Base-by-base conservation (phyloP, 352 stramenopile genomes). In the Globisporangium radiosum region DNA sequence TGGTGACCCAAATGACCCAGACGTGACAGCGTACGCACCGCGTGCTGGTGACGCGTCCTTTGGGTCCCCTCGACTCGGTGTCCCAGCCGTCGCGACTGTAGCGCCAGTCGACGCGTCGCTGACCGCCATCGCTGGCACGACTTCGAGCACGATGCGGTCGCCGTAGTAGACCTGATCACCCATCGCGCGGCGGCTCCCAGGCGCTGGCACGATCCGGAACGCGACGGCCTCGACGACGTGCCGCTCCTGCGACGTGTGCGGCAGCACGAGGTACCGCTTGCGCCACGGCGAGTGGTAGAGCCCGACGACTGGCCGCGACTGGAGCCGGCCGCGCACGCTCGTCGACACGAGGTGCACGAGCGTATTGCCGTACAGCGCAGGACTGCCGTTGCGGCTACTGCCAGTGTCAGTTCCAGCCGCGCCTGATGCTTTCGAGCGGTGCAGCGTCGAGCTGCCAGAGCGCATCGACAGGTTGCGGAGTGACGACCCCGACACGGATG, bases 271-370 rank as follows among this genome's bases (percentile, higher is more conserved):
- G 56, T 93, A 93, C n/a, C 84, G 74, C 48, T 91, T 91, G 48
- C 76, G 72, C 84, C 84, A 93, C 25, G 81, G 81, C 25, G 84
- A 91, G 40, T 76, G 88, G 60, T 93, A 93, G 54, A 91, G 70
- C 0, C 84, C 84, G 48, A 93, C 76, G 3, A 88, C 77, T 19
- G 81, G 81, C 25, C 83, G 71, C 13, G 82, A 86, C 51, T 91
- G 76, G 17, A 93, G 72, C 2, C 79, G 77, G n/a, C 83, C 83
- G 37, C 81, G 81, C 43, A 85, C 88, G 25, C 70, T 90, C 42
- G 81, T 78, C 3, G 83, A 93, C 2, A 88, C 81, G 42, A 93
- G 62, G 60, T 90, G 86, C 40, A 93, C 75, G 7, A 88, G 59
- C 9, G 83, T 88, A 4, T 64, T 69, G 10, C 83, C 83, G 50